Evolutionary conservation across 257 asterid species (phyloP), one percentile per base, ranked within the genome.

Genomic region (Plectranthus barbatus): DNA sequence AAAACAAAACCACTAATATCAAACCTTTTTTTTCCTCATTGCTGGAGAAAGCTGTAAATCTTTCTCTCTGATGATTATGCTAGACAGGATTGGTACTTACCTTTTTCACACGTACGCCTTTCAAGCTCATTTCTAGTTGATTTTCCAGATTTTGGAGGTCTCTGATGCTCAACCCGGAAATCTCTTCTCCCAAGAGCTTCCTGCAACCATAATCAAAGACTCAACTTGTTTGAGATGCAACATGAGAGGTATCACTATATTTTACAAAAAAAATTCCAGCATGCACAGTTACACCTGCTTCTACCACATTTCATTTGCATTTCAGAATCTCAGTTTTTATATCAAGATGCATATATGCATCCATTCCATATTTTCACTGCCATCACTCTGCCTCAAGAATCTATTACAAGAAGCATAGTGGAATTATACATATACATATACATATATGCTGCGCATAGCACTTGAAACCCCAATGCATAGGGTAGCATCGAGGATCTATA

Each of bases 161-260:
- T 39, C 68, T 69, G 63, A 77, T 44, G 50, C 64, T 66, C 79
- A 87, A 51, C 58, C 90, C 90, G 56, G 67, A 66, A 52, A 87
- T 79, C 57, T 82, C 80, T 71, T 82, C 83, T 65, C 95, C 90
- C 76, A 84, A 44, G 49, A 87, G 83, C 74, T 76, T 79, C 81
- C 95, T 87, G 83, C 69, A 69, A 60, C 70, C 62, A 20, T 36
- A 18, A 67, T 42, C 44, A 46, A 45, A 11, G 67, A 47, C 39
- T 26, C 31, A 26, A 26, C 31, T 13, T 42, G 39, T 26, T 26
- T 15, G 46, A 60, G 55, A 69, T 68, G 60, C 21, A 61, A 42
- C 55, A 60, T 7, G 40, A 69, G 31, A 51, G 63, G 19, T 14
- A 50, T 50, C 19, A 1, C 13, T 0, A 23, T 15, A 4, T 39